A percentile compares a stretch with the other conserved stretches of the same genome.
Conservation (phyloP, 1,139 yeast genomes). For the Saccharomyces hybrid region DNA sequence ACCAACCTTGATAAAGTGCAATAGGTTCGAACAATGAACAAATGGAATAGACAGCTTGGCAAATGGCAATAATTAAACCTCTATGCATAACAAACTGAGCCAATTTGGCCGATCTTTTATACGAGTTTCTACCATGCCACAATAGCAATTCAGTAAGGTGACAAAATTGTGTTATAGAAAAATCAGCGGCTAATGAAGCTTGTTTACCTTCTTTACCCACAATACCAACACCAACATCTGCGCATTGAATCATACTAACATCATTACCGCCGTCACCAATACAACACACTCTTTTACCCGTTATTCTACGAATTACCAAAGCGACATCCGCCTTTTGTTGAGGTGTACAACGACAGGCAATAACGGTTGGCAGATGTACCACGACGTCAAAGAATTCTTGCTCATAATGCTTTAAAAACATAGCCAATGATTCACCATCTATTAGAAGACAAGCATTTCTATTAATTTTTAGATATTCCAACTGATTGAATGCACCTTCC, state of each 20-base stretch:
- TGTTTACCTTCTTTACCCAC: constrained; percentile 98
- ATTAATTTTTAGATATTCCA: constrained; percentile 62
- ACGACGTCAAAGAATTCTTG: constrained; percentile 73
- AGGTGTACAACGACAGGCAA: constrained; percentile 97
- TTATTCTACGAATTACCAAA: constrained; percentile 59
- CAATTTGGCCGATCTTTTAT: constrained; percentile 87
- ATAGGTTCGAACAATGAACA: constrained; percentile 85
- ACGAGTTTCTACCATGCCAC: constrained; percentile 98
- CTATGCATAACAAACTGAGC: constrained; percentile 96
- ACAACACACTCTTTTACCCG: constrained; percentile 89
- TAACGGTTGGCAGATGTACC: constrained; percentile 76
- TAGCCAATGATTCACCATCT: constrained; percentile 85
- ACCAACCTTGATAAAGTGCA: constrained; percentile 90
- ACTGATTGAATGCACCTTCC: constrained; percentile 60
- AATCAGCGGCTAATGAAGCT: constrained; percentile 95
- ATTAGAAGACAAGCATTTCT: constrained; percentile 73
- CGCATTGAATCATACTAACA: constrained; percentile 97
- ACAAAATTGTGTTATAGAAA: constrained; percentile 86
- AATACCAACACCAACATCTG: constrained; percentile 97
- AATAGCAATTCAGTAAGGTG: constrained; percentile 75
- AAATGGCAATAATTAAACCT: constrained; percentile 89
- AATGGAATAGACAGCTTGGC: constrained; percentile 88
- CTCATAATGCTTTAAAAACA: constrained; percentile 54
- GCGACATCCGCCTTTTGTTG: constrained; percentile 98
- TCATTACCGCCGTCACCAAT: constrained; percentile 99